Base-by-base conservation (phyloP, 441 rosid genomes). In the Arabidopsis hybrid region DNA sequence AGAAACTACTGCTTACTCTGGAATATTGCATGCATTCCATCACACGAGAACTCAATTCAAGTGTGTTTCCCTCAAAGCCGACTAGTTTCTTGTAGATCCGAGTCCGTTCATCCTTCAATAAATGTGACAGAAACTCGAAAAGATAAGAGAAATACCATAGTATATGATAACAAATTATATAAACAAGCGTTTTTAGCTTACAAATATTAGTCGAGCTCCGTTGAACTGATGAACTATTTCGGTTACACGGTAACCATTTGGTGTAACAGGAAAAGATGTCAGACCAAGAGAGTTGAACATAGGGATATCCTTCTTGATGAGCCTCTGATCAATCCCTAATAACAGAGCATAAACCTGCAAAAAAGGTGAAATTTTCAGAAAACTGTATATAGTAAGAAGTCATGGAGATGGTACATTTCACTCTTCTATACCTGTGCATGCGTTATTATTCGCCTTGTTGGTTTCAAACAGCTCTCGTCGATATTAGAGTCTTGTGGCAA, bases 161-260 rank as follows among this genome's bases (percentile, higher is more conserved):
- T 62, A 59, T 45, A 17, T 51, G 72, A 67, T 32, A 71, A 21
- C 11, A 57, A 82, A 29, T 43, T 26, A 66, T 39, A 63, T 56
- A 70, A 29, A n/a, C 52, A 62, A 66, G 45, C 10, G 6, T 29
- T n/a, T 40, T 8, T 21, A 5, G 77, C 97, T 87, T 82, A 96
- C 99, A 82, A 87, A 93, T 21, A 72, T 31, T 85, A 91, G 75
- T 47, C 87, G 80, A 79, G 81, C 83, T 8, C 89, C 93, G 11
- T 86, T 84, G 81, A 79, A 89, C 64, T 85, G 65, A 75, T 87
- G 81, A 21, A 74, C 73, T 45, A 91, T 45, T 85, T 96, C 98
- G 3, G 92, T 85, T 80, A 96, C 93, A 34, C 98, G 98, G 55
- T 89, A 91, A 83, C 85, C 78, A 62, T 96, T 96, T 50, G 98